Conservation (phyloP, 257 asterid species). For the Echium plantagineum region DNA sequence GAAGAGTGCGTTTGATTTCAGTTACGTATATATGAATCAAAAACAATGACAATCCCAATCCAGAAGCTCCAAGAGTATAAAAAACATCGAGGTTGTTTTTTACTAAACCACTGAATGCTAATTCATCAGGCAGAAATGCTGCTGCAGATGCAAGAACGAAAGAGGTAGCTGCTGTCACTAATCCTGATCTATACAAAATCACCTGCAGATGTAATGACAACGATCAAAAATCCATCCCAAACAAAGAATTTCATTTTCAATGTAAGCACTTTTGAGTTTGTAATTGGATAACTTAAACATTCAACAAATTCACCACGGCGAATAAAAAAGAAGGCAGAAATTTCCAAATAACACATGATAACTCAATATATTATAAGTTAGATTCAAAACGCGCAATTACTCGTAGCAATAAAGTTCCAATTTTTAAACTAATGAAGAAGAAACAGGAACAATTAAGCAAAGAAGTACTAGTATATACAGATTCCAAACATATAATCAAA, state of each 20-base stretch:
- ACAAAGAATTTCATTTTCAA: not conserved
- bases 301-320: not conserved
- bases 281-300: not conserved
- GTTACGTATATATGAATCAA: slow-evolving; percentile 89
- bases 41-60: slow-evolving; percentile 63
- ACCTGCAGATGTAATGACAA: slow-evolving; percentile 17
- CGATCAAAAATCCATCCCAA: not conserved
- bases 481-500: no score
- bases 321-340: no score
- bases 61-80: slow-evolving; percentile 58
- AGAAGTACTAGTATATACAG: no score
- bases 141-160: slow-evolving; percentile 61
- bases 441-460: no score
- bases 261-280: not conserved
- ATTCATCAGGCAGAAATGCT: slow-evolving; percentile 37
- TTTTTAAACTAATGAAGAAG: no score
- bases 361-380: not conserved
- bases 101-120: slow-evolving; percentile 21
- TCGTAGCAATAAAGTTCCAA: no score
- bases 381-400: no score
- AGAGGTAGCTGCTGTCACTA: slow-evolving; percentile 71
- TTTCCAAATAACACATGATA: not conserved
- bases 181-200: slow-evolving; percentile 64
- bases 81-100: slow-evolving; percentile 35
- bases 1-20: slow-evolving; percentile 76